Conservation (phyloP, 805 yeast genomes). For the Wickerhamiella hasegawae region DNA sequence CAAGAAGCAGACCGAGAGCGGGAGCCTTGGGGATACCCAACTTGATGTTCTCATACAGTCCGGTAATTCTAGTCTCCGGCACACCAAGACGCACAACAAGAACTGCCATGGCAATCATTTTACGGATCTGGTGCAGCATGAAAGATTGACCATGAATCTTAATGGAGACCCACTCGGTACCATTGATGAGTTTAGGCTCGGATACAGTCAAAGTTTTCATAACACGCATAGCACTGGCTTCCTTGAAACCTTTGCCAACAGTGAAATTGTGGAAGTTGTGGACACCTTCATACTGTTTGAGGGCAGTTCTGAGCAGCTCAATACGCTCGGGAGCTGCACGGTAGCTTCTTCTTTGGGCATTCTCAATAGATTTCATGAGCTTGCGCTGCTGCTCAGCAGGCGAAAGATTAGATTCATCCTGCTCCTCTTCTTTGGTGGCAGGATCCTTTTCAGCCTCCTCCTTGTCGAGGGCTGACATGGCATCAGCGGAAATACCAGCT, state of each 20-base stretch:
- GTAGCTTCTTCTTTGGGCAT: conserved; percentile 47
- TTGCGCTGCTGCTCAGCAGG: conserved; percentile 23
- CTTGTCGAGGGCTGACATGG: conserved; percentile 3
- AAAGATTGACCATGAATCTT: conserved; percentile 97
- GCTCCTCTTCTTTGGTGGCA: conserved; percentile 17
- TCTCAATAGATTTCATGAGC: conserved; percentile 46
- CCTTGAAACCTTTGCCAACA: conserved; percentile 63
- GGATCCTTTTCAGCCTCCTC: conserved; percentile 3
- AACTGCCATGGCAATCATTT: conserved; percentile 93
- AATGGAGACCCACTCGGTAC: conserved; percentile 90
- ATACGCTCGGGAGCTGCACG: conserved; percentile 51
- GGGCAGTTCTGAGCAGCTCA: conserved; percentile 44
- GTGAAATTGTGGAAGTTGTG: conserved; percentile 90
- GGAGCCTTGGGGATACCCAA: conserved; percentile 96
- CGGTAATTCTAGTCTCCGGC: conserved; percentile 56
- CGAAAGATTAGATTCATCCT: conserved; percentile 26
- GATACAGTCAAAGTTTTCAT: conserved; percentile 68
- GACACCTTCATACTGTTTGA: conserved; percentile 64
- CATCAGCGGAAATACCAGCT: conserved; percentile 26
- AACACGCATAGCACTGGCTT: conserved; percentile 68
- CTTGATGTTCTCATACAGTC: conserved; percentile 58
- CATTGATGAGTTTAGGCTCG: conserved; percentile 82
- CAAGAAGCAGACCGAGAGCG: conserved; percentile 78
- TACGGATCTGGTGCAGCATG: conserved; percentile 95
- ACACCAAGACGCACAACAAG: conserved; percentile 74